Evolutionary conservation across 2,329 filamentous ascomycete species (phyloP).

Genomic region (Fusarium torreyae): DNA sequence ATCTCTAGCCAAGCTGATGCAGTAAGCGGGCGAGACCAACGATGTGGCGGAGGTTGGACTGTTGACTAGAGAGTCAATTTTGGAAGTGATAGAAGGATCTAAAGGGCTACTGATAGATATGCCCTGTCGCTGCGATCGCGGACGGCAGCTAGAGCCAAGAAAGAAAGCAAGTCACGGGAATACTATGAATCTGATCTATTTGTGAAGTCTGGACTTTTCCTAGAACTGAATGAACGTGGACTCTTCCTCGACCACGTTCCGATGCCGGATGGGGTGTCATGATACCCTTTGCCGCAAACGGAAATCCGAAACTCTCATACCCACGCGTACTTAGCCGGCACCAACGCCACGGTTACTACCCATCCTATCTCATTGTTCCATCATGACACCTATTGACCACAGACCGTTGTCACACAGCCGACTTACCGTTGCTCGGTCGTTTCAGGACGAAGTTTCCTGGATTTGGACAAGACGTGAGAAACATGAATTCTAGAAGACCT

Average conservation of each 20-base stretch:
- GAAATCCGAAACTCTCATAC: constrained; percentile 35
- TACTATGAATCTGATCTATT: constrained; percentile 1
- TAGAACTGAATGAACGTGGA: not conserved
- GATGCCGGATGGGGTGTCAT: constrained; percentile 20
- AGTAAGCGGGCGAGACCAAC: constrained; percentile 51
- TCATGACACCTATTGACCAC: constrained; percentile 21
- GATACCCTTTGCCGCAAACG: constrained; percentile 34
- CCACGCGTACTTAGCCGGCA: not conserved
- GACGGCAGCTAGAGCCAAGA: constrained; percentile 49
- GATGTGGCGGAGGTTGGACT: constrained; percentile 40
- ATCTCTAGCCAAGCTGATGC: constrained; percentile 60
- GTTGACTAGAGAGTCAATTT: constrained; percentile 20
- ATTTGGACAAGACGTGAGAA: not conserved
- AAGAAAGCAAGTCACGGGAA: constrained; percentile 43
- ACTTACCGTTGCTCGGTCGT: not conserved
- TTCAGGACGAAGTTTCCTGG: not conserved
- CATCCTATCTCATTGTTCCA: constrained; percentile 7
- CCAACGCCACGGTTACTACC: constrained; percentile 15
- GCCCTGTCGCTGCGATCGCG: constrained; percentile 44
- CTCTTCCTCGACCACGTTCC: not conserved
- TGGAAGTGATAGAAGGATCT: constrained; percentile 25
- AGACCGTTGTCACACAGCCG: constrained; percentile 2
- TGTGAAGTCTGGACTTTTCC: constrained; percentile 10
- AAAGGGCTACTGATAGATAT: constrained; percentile 36
- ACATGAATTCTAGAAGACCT: constrained; percentile 4